Conservation (phyloP, 2,329 filamentous ascomycete species). For the Paecilomyces niveus region DNA sequence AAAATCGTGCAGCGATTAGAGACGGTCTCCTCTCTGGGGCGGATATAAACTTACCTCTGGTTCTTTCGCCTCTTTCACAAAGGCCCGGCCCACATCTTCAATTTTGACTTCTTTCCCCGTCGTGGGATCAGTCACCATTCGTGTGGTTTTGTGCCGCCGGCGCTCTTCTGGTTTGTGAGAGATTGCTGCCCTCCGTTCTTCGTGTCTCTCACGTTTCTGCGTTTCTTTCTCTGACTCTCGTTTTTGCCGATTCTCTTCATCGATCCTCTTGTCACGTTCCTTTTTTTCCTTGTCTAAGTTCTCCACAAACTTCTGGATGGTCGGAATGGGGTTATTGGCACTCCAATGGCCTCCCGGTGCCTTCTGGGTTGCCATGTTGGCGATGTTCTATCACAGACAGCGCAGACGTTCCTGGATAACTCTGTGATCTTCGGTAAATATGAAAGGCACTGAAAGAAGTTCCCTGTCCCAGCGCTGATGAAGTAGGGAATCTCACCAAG, state of each 20-base stretch:
- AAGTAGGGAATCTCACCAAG: background rate
- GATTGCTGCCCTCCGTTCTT: slow-evolving; percentile 16
- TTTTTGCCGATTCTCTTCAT: slow-evolving; percentile 45
- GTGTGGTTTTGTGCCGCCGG: slow-evolving; percentile 37
- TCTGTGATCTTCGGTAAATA: background rate
- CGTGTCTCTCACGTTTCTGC: slow-evolving; percentile 37
- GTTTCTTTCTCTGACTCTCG: slow-evolving; percentile 23
- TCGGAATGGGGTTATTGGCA: slow-evolving; percentile 75
- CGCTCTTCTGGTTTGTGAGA: slow-evolving; percentile 43
- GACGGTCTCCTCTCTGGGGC: background rate
- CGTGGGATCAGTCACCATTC: slow-evolving; percentile 74
- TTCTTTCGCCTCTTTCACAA: slow-evolving; percentile 63
- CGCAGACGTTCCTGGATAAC: background rate
- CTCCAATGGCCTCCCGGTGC: slow-evolving; percentile 67
- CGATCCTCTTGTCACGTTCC: slow-evolving; percentile 64
- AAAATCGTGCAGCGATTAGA: slow-evolving; percentile 2
- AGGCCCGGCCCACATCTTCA: slow-evolving; percentile 67
- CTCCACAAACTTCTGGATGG: slow-evolving; percentile 75
- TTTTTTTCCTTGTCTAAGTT: slow-evolving; percentile 73
- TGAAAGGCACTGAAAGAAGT: background rate
- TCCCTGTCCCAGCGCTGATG: background rate
- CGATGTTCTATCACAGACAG: background rate
- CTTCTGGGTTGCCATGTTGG: slow-evolving; percentile 40
- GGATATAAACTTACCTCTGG: slow-evolving; percentile 49
- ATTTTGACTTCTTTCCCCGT: slow-evolving; percentile 83